Evolutionary conservation across 1,139 yeast genomes (phyloP), one percentile per base, ranked within the genome.

Genomic region (Saccharomyces hybrid): DNA sequence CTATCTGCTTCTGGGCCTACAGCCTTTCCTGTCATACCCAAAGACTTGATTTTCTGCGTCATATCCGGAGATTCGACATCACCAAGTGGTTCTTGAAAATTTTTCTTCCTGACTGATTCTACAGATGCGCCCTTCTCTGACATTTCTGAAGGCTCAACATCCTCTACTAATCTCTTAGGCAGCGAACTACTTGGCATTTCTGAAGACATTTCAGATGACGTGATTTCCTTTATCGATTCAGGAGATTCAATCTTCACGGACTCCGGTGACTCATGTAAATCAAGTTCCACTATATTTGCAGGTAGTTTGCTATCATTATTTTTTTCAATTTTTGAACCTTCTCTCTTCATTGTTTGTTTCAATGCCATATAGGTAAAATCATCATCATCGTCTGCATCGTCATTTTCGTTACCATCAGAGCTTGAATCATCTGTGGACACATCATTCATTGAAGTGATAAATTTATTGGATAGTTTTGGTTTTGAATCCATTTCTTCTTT

Each of bases 291-390:
- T 11, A 16, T 38, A 8, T 23, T 46, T 5, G 31, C 48, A 46
- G 48, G 28, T 9, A 20, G 16, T 16, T 38, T 20, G 13, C 11
- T 20, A 5, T 38, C 25, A 16, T 9, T 38, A 9, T 38, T 38
- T 27, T 16, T 34, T 29, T 23, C 41, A 14, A 5, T 23, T 48
- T 41, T 32, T 4, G 11, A 14, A 42, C 46, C 55, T 14, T 54
- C 54, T 25, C 27, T 49, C 44, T 55, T 55, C 57, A 55, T 56
- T 14, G 27, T 53, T 25, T 56, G 20, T 47, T 54, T 58, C 42
- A 58, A 42, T 7, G 54, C 55, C 49, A 56, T 55, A 46, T 56
- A 58, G 3, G 59, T 55, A 13, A 52, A 34, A 31, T 58, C 59
- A 13, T 56, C 51, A 9, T 53, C 53, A 5, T 47, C 44, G n/a